Evolutionary conservation across 2,329 filamentous ascomycete species (phyloP).

Genomic region (Stachybotrys echinatus): DNA sequence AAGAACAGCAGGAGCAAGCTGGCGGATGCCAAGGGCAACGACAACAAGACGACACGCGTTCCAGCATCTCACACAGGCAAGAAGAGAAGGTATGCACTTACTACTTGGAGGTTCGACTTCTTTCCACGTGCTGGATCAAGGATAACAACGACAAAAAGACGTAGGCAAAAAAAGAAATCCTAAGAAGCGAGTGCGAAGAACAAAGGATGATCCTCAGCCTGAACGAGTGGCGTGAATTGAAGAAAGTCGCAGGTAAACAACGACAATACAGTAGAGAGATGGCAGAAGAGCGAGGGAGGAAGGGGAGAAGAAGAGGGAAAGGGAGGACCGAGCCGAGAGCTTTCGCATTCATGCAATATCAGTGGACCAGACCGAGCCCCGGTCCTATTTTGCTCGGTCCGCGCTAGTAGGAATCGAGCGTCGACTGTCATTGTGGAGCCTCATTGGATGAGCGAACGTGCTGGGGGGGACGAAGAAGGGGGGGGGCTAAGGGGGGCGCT

Average conservation of each 20-base stretch:
- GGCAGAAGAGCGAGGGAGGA: slow-evolving; percentile 18
- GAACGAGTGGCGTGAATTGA: slow-evolving; percentile 34
- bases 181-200: not conserved
- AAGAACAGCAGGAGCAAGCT: slow-evolving; percentile 1
- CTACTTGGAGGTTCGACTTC: not conserved
- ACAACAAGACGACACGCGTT: not conserved
- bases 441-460: not conserved
- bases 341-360: slow-evolving; percentile 13
- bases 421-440: not conserved
- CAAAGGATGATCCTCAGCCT: not conserved
- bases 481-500: too few species aligned
- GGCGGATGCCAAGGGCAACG: not conserved
- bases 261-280: slow-evolving; percentile 12
- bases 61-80: not conserved
- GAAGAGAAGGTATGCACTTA: not conserved
- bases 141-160: not conserved
- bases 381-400: not conserved
- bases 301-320: slow-evolving; percentile 16
- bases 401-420: not conserved
- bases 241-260: slow-evolving; percentile 18
- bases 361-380: slow-evolving; percentile 6
- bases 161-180: not conserved
- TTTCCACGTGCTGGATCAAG: not conserved
- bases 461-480: not conserved
- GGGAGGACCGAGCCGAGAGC: slow-evolving; percentile 11